Evolutionary conservation across 805 yeast genomes (phyloP), one percentile per base, ranked within the genome.

Genomic region (Wickerhamomyces sydowiorum): DNA sequence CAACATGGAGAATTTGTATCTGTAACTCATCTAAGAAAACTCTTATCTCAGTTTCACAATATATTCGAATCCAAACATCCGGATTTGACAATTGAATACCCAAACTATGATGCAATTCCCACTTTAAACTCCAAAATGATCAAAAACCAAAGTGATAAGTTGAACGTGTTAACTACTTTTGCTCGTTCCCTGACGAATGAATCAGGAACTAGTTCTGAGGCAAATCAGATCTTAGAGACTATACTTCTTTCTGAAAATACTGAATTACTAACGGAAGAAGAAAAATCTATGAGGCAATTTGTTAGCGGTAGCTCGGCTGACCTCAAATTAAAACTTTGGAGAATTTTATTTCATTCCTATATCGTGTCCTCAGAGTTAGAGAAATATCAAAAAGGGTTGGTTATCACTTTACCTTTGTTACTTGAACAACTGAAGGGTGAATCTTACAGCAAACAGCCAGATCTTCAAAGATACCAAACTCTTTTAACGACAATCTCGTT

Each of bases 251-350:
- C 44, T 22, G 59, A 68, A 34, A 47, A 49, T 8, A 43, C 42
- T 1, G 37, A 36, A 2, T 18, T 19, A 5, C 33, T 46, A n/a
- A 34, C 62, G 13, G 42, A 54, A 1, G 74, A 70, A 28, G 67
- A 73, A 28, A 48, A 54, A 14, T 79, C 89, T 7, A 80, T 88
- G 59, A 66, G 71, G 19, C 60, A 66, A 12, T 87, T 91, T 54
- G 66, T 93, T 14, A 62, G 67, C 3, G 67, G 66, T 12, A 78
- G 95, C 0, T 77, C 93, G 0, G 65, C 83, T 19, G 82, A 77
- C 19, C 72, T 88, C 56, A 76, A 76, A 42, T 63, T 89, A 30
- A 80, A 81, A 41, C 62, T 93, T 3, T 90, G 97, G 95, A 77
- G 76, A 25, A 70, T 83, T 20, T 64, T 90, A 15, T 70, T 87